Evolutionary conservation across 257 asterid genomes (phyloP).

Genomic region (Coffea eugenioides): DNA sequence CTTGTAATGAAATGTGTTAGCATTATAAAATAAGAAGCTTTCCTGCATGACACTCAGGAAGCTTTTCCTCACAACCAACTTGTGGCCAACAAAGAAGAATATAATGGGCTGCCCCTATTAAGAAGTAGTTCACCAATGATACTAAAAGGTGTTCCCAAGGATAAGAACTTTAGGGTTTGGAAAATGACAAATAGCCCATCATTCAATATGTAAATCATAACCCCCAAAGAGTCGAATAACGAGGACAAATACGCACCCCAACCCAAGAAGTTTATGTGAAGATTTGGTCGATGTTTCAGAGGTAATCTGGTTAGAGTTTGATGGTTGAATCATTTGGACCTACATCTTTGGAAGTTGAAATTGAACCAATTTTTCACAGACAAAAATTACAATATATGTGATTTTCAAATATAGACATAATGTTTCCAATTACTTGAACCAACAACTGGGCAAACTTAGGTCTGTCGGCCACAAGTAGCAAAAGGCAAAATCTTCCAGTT

Average conservation of each 20-base stretch:
- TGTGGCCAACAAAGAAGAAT: background rate
- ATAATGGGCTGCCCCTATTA: background rate
- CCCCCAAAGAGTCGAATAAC: background rate
- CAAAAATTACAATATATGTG: too few species aligned
- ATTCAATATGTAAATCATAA: background rate
- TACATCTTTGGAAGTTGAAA: background rate
- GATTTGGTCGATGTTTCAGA: background rate
- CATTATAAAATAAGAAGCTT: background rate
- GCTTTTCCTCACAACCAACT: background rate
- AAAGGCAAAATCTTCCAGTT: background rate
- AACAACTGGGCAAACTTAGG: constrained; percentile 1
- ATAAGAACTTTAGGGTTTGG: background rate
- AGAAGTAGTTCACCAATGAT: background rate
- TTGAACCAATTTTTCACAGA: background rate
- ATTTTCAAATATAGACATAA: background rate
- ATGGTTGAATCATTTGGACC: background rate
- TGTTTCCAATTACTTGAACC: background rate
- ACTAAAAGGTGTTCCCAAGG: background rate
- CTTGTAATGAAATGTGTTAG: background rate
- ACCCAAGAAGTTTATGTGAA: background rate
- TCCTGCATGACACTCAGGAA: background rate
- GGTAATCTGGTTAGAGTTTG: background rate
- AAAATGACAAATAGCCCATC: background rate
- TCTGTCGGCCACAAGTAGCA: background rate
- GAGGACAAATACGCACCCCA: background rate